Base-by-base conservation (phyloP, 306 rosid species). In the Inga oerstediana region DNA sequence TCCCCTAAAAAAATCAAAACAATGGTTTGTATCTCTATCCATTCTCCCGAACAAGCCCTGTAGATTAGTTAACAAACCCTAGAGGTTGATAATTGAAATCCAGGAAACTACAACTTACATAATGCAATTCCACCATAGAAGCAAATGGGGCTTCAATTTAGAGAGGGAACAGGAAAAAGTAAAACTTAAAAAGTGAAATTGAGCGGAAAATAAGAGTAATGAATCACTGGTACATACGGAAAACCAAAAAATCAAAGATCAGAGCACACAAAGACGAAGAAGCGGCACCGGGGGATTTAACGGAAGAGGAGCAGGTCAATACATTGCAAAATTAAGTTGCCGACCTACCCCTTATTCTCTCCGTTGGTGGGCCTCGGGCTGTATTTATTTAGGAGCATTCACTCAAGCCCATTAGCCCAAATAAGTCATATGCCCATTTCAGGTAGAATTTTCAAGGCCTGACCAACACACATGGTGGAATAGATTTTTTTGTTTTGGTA, bases 121-220 rank as follows among this genome's bases (percentile, higher is more conserved):
- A 59, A 59, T 22, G 34, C 10, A 59, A 59, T 59, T 10, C 15
- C 16, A 22, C 30, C 66, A 10, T 3, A 9, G 7, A 9, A 24
- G 22, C 34, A 22, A 59, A 22, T 51, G 34, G 73, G 79, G 84
- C 82, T 11, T 22, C 37, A 13, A n/a, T 22, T 71, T 71, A 71
- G 65, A n/a, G 32, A 58, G 32, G 30, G 4, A 52, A 52, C 6
- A 52, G 22, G 20, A 7, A 54, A 12, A 54, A 39, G 22, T 37
- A 69, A 39, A 1, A 39, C 20, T 3, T 9, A 19, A 37, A 3
- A 35, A 7, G 20, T 37, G 16, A 54, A 44, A 71, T 8, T 19
- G 22, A 10, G 19, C 24, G 19, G 13, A 0, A 1, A 9, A 35
- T 20, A 20, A 58, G 3, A 58, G 39, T 37, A 58, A 58, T 6